phyloP scores from a whole-genome alignment of 2,329 filamentous ascomycete genomes.

The Coniosporium tulheliwenetii region DNA sequence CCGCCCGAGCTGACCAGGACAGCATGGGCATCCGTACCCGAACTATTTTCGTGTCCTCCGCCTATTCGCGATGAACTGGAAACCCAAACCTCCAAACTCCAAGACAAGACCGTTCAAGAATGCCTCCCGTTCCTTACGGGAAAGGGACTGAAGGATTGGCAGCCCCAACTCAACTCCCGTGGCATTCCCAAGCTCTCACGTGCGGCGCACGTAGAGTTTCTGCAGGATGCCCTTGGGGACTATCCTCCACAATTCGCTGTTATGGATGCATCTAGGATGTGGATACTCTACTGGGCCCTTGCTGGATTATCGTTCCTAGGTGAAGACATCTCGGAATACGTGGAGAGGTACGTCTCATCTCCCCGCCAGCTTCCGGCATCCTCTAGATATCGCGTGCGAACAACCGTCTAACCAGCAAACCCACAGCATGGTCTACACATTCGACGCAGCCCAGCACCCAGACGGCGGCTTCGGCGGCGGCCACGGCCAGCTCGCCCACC shows the following conservation, averaged over 20 bases:
- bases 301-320: conserved; percentile 61
- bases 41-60: conserved; percentile 42
- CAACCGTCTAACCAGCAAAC: conserved; percentile 2
- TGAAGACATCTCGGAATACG: conserved; percentile 52
- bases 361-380: too few relatives aligned
- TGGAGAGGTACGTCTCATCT: conserved; percentile 36
- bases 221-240: conserved; percentile 36
- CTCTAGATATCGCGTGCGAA: neutral
- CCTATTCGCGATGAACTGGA: conserved; percentile 48
- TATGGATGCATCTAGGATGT: conserved; percentile 78
- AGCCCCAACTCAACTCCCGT: conserved; percentile 44
- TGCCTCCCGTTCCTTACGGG: conserved; percentile 52
- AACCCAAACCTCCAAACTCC: conserved; percentile 52
- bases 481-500: conserved; percentile 78
- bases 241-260: conserved; percentile 57
- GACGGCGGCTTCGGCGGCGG: conserved; percentile 84
- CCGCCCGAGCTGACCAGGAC: neutral
- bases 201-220: conserved; percentile 42
- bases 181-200: conserved; percentile 64
- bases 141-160: conserved; percentile 29
- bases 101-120: conserved; percentile 52
- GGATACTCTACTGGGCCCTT: conserved; percentile 89
- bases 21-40: conserved; percentile 18
- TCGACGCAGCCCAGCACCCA: conserved; percentile 66
- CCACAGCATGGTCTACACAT: conserved; percentile 50